Evolutionary conservation across 768 basidiomycete genomes (phyloP), one percentile per base, ranked within the genome.

Genomic region (Lactarius trivialis): DNA sequence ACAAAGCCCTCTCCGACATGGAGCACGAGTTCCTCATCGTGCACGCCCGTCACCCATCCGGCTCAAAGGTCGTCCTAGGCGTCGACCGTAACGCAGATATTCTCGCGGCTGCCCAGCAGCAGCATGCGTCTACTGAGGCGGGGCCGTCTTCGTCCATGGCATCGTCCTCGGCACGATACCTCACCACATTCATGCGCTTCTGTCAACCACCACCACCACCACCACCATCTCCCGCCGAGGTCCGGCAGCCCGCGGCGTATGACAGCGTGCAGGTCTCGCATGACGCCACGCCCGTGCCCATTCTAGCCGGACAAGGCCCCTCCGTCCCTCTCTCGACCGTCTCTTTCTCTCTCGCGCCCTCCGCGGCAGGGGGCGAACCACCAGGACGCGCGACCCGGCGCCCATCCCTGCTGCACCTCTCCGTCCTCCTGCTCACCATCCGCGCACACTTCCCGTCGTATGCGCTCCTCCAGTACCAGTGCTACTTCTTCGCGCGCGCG

Each of bases 1-100:
- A 63, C 57, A 67, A 67, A 41, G 59, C 61, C 17, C 39, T 53
- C 37, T 43, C 50, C 12, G 61, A 60, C 39, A 67, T 67, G 67
- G 67, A 67, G 24, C 67, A 67, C 61, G 67, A 67, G 45, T 63
- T 60, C 34, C 67, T 67, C 48, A 15, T 67, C 52, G 43, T 67
- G 17, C 30, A 61, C 43, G 61, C 53, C 7, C 21, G 21, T 2
- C 58, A 61, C 28, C 61, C 65, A 2, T 63, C 58, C n/a, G 65
- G 65, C 26, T 32, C 61, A n/a, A 52, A 53, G 28, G 37, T 66
- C 52, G 57, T 66, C 5, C 58, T 67, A 11, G 61, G 65, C 41
- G 52, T 67, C 43, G 67, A 67, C 58, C 67, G 67, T 33, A 67
- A 67, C n/a, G 67, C 58, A 2, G 55, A 60, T 21, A 55, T 19